Evolutionary conservation across 108 stramenopile species (phyloP), one percentile per base, ranked within the genome.

Genomic region (Pseudonitzschia multistriata): DNA sequence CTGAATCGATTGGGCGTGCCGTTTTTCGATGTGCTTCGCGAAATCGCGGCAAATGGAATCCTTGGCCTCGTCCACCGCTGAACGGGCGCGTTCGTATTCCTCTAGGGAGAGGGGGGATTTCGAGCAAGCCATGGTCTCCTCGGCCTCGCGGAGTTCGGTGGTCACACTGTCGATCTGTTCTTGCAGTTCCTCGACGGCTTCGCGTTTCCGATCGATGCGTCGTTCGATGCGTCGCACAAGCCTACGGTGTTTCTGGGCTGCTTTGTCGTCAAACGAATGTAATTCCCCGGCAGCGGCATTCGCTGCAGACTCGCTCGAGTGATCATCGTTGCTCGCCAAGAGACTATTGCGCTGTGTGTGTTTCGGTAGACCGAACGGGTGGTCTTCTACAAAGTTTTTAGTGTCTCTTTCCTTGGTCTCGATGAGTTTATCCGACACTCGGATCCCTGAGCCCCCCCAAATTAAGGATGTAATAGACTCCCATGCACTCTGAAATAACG

Each of bases 1-100:
- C 19, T 79, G 77, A 29, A 89, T 78, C 19, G 77, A 65, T 61
- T 77, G 67, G 10, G 71, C 63, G 54, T 89, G 85, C 14, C 80
- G 76, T 39, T 69, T 56, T n/a, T 66, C 68, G 31, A 86, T 74
- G 48, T 78, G 80, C n/a, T 53, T 47, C 2, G 88, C 88, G 22
- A 86, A 71, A 55, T 67, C 77, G 34, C 71, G 71, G 49, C 79
- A 79, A 31, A 78, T 40, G 6, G 73, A 49, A 4, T 67, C 36
- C 42, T 54, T 63, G 34, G 74, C 62, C 28, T 61, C n/a, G 27
- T 68, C 22, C n/a, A 86, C 39, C 2, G 24, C 47, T 19, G 24
- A 6, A 15, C 36, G 48, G 50, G 73, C 78, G 3, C 49, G 28
- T 52, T 80, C 57, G 60, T 75, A 83, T 52, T 81, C 83, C 27